Conservation (phyloP, 305 asterid genomes). For the Solanum hybrid region DNA sequence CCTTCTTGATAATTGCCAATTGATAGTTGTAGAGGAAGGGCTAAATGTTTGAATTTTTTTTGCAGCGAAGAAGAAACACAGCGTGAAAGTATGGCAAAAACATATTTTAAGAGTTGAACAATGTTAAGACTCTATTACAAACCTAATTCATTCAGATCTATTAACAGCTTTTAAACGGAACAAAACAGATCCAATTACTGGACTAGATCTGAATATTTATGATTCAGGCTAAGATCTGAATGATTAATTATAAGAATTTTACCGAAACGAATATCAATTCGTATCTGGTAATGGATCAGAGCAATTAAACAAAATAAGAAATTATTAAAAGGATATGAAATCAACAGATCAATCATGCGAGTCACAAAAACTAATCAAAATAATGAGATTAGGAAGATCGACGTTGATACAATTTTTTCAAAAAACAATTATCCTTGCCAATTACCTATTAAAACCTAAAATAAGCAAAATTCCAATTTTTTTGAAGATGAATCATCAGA, state of each 20-base stretch:
- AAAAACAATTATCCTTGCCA: not conserved
- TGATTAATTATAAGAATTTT: not conserved
- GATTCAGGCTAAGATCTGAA: not conserved
- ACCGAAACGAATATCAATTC: not conserved
- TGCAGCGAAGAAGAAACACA: not conserved
- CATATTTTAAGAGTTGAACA: not conserved
- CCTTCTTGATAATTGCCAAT: not conserved
- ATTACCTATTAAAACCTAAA: not conserved
- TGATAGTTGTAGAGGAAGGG: not conserved
- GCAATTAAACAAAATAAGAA: not conserved
- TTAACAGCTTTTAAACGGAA: not conserved
- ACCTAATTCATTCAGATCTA: not conserved
- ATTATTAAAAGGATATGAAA: not conserved
- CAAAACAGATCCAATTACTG: not conserved
- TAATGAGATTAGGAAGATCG: not conserved
- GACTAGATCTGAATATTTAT: not conserved
- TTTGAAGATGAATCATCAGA: not conserved
- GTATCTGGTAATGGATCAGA: not conserved
- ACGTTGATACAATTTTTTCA: not conserved
- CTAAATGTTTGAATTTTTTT: not conserved
- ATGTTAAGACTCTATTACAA: not conserved
- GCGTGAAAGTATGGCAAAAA: not conserved
- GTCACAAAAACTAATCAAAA: not conserved
- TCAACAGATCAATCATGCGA: not conserved
- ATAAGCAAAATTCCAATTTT: not conserved